phyloP scores from a whole-genome alignment of 192 early-diverging fungal genomes.

The Backusella tarrabulga region DNA sequence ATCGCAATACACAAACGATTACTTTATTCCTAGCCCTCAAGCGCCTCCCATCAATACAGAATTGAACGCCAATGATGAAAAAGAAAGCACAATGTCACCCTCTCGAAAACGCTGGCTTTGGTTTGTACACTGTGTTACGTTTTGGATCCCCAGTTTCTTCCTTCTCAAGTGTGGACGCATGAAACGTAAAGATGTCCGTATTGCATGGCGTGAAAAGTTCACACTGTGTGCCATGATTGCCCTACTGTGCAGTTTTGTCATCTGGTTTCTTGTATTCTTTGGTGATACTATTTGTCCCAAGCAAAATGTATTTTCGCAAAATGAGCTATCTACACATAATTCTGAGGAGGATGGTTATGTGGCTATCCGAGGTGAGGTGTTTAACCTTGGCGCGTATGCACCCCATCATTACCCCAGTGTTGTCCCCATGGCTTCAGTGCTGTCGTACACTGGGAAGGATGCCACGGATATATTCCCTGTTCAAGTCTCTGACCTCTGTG shows the following conservation, averaged over 20 bases:
- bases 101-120: constrained; percentile 80
- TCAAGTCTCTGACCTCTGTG: constrained; percentile 67
- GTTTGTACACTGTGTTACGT: constrained; percentile 73
- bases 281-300: constrained; percentile 72
- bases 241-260: constrained; percentile 69
- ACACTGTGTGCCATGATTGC: constrained; percentile 85
- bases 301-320: constrained; percentile 67
- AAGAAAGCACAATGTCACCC: constrained; percentile 47
- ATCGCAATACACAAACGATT: constrained; percentile 16
- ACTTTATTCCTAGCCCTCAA: background rate
- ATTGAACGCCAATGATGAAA: constrained; percentile 38
- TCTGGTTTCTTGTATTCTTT: constrained; percentile 82
- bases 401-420: constrained; percentile 46
- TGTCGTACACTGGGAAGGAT: constrained; percentile 61
- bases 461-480: constrained; percentile 67
- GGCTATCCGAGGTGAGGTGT: constrained; percentile 78
- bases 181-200: constrained; percentile 72
- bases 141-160: constrained; percentile 74
- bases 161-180: constrained; percentile 75
- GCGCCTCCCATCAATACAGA: background rate
- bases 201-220: constrained; percentile 98
- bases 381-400: constrained; percentile 67
- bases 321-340: constrained; percentile 45
- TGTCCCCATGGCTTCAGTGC: constrained; percentile 55
- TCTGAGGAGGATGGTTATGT: constrained; percentile 54